A percentile compares a stretch with the other conserved stretches of the same genome.
Evolutionary conservation across 352 stramenopile species (phyloP).

Genomic region (Phytopythium boreale): DNA sequence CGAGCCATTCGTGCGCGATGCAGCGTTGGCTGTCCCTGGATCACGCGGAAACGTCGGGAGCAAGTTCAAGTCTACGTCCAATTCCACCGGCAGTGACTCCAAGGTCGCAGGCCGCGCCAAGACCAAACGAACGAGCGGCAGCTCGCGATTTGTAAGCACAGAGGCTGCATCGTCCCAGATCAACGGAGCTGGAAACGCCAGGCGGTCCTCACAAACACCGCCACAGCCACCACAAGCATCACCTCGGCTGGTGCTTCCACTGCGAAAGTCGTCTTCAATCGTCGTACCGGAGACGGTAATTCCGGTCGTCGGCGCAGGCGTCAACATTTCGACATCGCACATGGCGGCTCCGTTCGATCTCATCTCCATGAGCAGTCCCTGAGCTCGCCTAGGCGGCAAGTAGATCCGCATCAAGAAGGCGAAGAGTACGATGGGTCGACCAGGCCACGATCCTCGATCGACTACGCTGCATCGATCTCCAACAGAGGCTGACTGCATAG

Average conservation of each 20-base stretch:
- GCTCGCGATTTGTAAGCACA: neutral
- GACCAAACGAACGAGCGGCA: neutral
- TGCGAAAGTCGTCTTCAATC: constrained; percentile 7
- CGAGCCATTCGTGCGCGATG: constrained; percentile 38
- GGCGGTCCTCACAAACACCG: neutral
- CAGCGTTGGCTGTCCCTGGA: constrained; percentile 9
- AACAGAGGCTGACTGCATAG: neutral
- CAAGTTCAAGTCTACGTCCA: neutral
- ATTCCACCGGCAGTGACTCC: neutral
- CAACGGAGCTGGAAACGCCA: neutral
- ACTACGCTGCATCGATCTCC: neutral
- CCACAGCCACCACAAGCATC: neutral
- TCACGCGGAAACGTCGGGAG: neutral
- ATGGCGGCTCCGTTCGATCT: neutral
- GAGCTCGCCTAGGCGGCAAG: constrained; percentile 21
- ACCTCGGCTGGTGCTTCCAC: neutral
- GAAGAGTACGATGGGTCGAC: constrained; percentile 12
- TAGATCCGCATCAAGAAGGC: constrained; percentile 29
- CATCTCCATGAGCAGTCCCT: neutral
- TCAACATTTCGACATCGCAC: neutral
- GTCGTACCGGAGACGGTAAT: constrained; percentile 1
- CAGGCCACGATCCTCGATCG: neutral
- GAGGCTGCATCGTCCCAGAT: neutral
- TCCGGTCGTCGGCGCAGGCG: neutral
- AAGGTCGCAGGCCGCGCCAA: neutral